Evolutionary conservation across 805 yeast genomes (phyloP).

Genomic region (Spathaspora passalidarum): DNA sequence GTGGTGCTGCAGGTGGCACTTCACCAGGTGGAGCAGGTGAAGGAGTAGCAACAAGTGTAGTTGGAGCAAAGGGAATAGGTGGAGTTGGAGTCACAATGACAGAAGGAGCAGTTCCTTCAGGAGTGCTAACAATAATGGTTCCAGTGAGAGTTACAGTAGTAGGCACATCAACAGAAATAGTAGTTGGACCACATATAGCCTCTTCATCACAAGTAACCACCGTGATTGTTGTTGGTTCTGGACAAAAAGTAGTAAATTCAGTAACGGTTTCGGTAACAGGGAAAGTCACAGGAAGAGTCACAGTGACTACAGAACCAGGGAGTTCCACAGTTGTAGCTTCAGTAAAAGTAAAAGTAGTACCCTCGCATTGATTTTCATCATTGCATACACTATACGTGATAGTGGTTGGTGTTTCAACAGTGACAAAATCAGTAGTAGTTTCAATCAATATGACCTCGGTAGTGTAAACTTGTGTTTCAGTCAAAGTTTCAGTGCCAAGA

Average conservation of each 20-base stretch:
- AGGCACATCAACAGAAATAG: conserved; percentile 66
- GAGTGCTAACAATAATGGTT: conserved; percentile 15
- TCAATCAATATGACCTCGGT: neutral
- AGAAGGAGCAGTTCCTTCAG: conserved; percentile 38
- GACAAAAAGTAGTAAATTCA: neutral
- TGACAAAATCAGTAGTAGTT: conserved; percentile 43
- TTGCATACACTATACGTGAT: neutral
- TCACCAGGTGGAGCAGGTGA: neutral
- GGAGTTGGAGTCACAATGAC: conserved; percentile 1
- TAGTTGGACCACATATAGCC: conserved; percentile 22
- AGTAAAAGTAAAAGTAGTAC: neutral
- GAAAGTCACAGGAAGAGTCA: neutral
- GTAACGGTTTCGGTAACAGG: neutral
- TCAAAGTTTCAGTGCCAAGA: neutral
- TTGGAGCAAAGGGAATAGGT: neutral
- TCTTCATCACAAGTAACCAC: conserved; percentile 42
- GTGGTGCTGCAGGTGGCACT: neutral
- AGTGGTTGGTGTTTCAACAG: conserved; percentile 18
- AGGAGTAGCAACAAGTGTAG: too few species aligned
- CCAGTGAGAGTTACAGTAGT: conserved; percentile 79
- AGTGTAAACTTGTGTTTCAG: neutral
- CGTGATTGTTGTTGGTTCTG: conserved; percentile 52
- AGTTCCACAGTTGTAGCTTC: neutral
- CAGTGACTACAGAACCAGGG: neutral
- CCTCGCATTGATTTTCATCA: neutral